A percentile compares a stretch with the other conserved stretches of the same genome.
Evolutionary conservation across 2,329 filamentous ascomycete genomes (phyloP).

Genomic region (Cephalotrichum gorgonifer): DNA sequence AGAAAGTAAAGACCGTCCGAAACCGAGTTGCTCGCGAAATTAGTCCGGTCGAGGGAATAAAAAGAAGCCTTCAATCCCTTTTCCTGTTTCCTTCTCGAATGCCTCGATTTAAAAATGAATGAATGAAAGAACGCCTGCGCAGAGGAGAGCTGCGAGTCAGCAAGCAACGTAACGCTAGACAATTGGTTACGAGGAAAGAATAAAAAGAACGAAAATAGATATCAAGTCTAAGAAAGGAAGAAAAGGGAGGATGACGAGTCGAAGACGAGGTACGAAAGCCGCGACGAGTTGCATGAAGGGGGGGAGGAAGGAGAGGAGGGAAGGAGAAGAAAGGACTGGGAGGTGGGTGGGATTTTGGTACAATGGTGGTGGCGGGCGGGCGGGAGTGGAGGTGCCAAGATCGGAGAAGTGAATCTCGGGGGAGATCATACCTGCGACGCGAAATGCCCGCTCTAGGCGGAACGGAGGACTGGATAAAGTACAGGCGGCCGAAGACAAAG

Average conservation of each 20-base stretch:
- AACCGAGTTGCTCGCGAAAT: slow-evolving; percentile 8
- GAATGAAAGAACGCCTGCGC: slow-evolving; percentile 1
- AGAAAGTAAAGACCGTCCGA: slow-evolving; percentile 2
- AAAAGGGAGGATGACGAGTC: not conserved
- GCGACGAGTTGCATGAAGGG: slow-evolving; percentile 10
- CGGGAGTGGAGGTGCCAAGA: slow-evolving; percentile 3
- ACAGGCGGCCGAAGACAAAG: too few relatives aligned
- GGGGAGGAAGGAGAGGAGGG: slow-evolving; percentile 9
- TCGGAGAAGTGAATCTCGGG: slow-evolving; percentile 23
- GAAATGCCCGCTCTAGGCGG: slow-evolving; percentile 18
- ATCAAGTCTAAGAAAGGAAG: slow-evolving; percentile 4
- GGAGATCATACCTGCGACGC: slow-evolving; percentile 27
- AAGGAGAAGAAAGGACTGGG: slow-evolving; percentile 9
- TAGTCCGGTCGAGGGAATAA: not conserved
- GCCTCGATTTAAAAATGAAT: slow-evolving; percentile 1
- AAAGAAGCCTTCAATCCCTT: not conserved
- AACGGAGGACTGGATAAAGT: too few relatives aligned
- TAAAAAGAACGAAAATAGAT: slow-evolving; percentile 1
- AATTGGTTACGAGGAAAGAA: slow-evolving; percentile 8
- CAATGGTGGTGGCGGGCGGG: slow-evolving; percentile 10
- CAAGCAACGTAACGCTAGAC: not conserved
- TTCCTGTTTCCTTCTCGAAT: slow-evolving; percentile 1
- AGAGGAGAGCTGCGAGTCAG: not conserved
- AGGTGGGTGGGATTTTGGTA: slow-evolving; percentile 1
- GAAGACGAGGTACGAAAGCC: slow-evolving; percentile 8